Evolutionary conservation across 75 land plant species (phyloP), one percentile per base, ranked within the genome.

Genomic region (Picea glauca): DNA sequence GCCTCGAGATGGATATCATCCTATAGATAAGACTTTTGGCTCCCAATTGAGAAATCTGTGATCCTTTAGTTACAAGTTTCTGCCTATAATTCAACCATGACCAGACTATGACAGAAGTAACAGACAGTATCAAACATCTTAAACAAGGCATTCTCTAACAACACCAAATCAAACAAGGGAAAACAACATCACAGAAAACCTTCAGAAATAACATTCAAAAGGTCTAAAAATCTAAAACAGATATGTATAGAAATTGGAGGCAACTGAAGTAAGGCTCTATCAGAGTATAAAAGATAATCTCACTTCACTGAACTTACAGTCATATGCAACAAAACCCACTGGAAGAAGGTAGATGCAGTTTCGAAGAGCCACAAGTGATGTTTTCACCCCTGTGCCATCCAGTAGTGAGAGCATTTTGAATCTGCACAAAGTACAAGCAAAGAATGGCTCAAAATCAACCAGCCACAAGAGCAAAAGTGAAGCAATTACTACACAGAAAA

Each of bases 301-400:
- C 35, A 17, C 5, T 8, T 26, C 15, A 46, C 26, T 17, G 17
- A 77, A 91, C 92, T 86, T 83, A 94, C 97, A 86, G 62, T 94
- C 82, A 79, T 91, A 88, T 30, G 99, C 95, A 66, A 94, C 23
- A 76, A 78, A 94, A 14, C 99, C 99, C 80, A 92, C 21, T 15
- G 99, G 99, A 61, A 91, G 67, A 46, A 96, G 88, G 78, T 96
- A 96, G 4, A 87, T 15, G 81, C 95, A 96, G 81, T 96, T 96
- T 72, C 99, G 83, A 17, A 96, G 78, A 61, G 98, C 88, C 21
- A 84, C 90, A 38, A 84, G 82, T 56, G 99, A 93, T 58, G 98
- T 91, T 78, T 91, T 88, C 54, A 26, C 81, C 58, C 99, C 99
- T 76, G 91, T 86, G 54, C 78, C 81, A 87, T 95, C 98, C 61